Evolutionary conservation across 257 asterid genomes (phyloP).

Genomic region (Oldenlandia corymbosa): DNA sequence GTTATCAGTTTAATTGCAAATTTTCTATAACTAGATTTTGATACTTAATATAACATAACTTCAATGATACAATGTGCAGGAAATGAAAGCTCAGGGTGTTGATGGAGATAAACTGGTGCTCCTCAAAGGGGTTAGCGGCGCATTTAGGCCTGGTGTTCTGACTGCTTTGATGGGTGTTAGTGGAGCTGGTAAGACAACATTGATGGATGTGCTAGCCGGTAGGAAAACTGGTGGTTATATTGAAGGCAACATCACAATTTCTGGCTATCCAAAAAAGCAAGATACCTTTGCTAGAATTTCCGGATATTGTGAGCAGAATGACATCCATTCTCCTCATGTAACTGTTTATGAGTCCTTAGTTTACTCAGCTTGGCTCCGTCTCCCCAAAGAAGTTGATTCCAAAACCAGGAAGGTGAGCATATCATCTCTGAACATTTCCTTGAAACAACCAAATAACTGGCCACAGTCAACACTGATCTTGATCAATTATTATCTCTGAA

Average conservation of each 20-base stretch:
- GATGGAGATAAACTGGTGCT: conserved; percentile 45
- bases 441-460: too few relatives aligned
- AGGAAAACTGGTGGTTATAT: conserved; percentile 78
- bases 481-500: too few relatives aligned
- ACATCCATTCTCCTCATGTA: conserved; percentile 75
- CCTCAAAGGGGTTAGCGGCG: conserved; percentile 65
- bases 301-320: conserved; percentile 80
- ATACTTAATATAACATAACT: not conserved
- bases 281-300: conserved; percentile 66
- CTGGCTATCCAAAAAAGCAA: conserved; percentile 70
- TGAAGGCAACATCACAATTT: conserved; percentile 54
- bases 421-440: not conserved
- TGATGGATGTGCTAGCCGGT: conserved; percentile 79
- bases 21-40: not conserved
- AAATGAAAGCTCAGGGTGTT: conserved; percentile 63
- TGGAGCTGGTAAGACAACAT: conserved; percentile 83
- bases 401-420: conserved; percentile 36
- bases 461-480: too few relatives aligned
- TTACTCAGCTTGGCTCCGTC: conserved; percentile 70
- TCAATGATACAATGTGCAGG: conserved; percentile 31
- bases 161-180: conserved; percentile 86
- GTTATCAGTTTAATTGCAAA: not conserved
- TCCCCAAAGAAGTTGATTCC: conserved; percentile 46
- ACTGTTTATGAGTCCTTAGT: conserved; percentile 64
- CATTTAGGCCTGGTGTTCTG: conserved; percentile 79